Evolutionary conservation across 2,329 filamentous ascomycete species (phyloP), one percentile per base, ranked within the genome.

Genomic region (Fusarium sp.): DNA sequence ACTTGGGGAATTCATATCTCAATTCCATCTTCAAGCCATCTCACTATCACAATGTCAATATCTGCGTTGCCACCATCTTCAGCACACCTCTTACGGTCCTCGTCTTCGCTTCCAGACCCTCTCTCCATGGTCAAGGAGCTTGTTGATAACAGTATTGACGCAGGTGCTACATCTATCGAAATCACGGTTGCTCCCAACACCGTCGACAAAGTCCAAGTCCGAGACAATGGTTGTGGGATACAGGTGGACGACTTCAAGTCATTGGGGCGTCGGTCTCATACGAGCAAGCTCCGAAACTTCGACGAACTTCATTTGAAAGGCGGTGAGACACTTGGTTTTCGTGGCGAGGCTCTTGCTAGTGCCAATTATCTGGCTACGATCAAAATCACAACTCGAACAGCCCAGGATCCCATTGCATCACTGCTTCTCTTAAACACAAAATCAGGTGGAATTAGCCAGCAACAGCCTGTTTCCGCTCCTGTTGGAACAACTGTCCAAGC

Each of bases 151-250:
- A 87, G 92, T 47, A 86, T 95, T 26, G 93, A 95, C 80, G 91
- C 92, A 13, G 84, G 86, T 58, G 92, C 93, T 18, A 91, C 88
- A 5, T 87, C 86, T 5, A 84, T 95, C 64, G 89, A 92, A 58
- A 83, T 95, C 30, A 82, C 89, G 33, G 84, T 94, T 20, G 88
- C 91, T 8, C 75, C 85, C 45, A 91, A 95, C 77, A 91, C 91
- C 0, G 79, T 95, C 58, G 91, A 93, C 79, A 88, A 86, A 59
- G 88, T 95, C 41, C 89, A 92, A 75, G 89, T 95, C 54, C 87
- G 89, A 48, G 92, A 94, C 79, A 93, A 95, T 81, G 93, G 93
- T n/a, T 84, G 86, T 63, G 93, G 93, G 18, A 93, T 95, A 67
- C 83, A 84, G 22, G 79, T 85, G 3, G 86, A 88, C 31, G 92